phyloP scores from a whole-genome alignment of 805 yeast species.

The Saccharomyces cerevisiae region DNA sequence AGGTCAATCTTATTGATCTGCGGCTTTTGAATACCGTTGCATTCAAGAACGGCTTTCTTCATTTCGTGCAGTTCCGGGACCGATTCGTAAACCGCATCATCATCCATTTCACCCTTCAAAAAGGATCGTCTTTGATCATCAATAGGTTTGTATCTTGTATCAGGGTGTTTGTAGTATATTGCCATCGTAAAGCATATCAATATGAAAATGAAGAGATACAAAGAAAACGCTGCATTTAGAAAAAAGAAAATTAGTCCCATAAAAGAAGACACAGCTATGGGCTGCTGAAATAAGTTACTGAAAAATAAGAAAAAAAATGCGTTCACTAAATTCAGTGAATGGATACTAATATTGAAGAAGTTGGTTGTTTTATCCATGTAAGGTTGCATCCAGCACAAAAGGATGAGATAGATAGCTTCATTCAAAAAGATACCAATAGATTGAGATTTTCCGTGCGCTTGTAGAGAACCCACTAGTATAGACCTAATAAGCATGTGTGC shows the following conservation, averaged over 20 bases:
- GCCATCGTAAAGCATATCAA: constrained; percentile 83
- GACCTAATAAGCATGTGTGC: constrained; percentile 64
- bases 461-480: constrained; percentile 79
- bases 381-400: constrained; percentile 67
- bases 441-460: constrained; percentile 70
- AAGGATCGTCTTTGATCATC: constrained; percentile 94
- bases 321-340: constrained; percentile 71
- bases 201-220: constrained; percentile 74
- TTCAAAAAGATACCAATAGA: constrained; percentile 70
- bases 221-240: constrained; percentile 80
- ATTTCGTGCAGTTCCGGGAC: constrained; percentile 30
- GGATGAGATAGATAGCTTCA: constrained; percentile 62
- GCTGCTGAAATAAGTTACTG: constrained; percentile 74
- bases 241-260: constrained; percentile 88
- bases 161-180: constrained; percentile 82
- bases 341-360: constrained; percentile 78
- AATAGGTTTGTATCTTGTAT: constrained; percentile 80
- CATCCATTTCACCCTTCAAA: constrained; percentile 46
- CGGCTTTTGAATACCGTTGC: constrained; percentile 29
- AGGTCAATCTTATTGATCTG: constrained; percentile 18
- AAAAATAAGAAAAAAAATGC: constrained; percentile 83
- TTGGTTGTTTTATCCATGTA: constrained; percentile 93
- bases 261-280: constrained; percentile 77
- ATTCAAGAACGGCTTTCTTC: constrained; percentile 30
- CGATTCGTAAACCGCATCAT: constrained; percentile 18